These are phyloP conservation scores for Yarrowia divulgata DNA, from an alignment of 805 yeast species.

Conservation along the genomic window DNA sequence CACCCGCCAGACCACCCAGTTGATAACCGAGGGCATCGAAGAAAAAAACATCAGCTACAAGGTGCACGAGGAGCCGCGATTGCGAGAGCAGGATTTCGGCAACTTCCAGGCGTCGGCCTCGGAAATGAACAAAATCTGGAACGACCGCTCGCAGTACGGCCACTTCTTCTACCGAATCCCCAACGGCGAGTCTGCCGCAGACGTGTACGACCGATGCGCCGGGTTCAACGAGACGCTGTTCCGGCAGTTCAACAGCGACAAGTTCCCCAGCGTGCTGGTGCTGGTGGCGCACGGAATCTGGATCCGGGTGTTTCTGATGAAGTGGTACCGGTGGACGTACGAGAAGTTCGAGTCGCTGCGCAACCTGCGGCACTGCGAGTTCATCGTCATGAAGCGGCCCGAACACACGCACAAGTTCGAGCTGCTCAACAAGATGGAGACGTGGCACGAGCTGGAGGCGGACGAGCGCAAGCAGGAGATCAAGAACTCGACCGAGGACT, in stretches of 20 bases:
- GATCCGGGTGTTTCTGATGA: conserved; percentile 91
- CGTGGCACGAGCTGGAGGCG: conserved; percentile 67
- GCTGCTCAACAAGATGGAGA: conserved; percentile 66
- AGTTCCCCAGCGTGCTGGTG: conserved; percentile 81
- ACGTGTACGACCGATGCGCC: conserved; percentile 89
- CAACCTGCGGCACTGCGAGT: conserved; percentile 85
- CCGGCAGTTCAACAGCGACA: conserved; percentile 71
- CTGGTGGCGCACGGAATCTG: conserved; percentile 93
- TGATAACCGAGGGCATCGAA: conserved; percentile 63
- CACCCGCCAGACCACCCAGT: conserved; percentile 83
- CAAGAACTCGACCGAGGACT: conserved; percentile 31
- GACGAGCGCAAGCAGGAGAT: conserved; percentile 41
- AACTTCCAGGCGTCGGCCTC: conserved; percentile 77
- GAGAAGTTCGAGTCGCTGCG: conserved; percentile 85
- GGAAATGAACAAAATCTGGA: conserved; percentile 83
- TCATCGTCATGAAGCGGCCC: conserved; percentile 75
- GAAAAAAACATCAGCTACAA: conserved; percentile 56
- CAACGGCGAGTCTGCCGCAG: conserved; percentile 95
- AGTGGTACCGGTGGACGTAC: conserved; percentile 93
- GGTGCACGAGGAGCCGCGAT: conserved; percentile 84
- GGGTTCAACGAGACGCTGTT: conserved; percentile 87
- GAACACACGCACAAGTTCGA: conserved; percentile 56
- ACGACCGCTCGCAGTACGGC: conserved; percentile 86
- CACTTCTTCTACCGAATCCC: conserved; percentile 89
- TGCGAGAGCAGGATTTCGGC: conserved; percentile 95